A percentile compares a stretch with the other conserved stretches of the same genome.
These are phyloP conservation scores for Aspergillus quadrilineatus DNA, from an alignment of 2,329 filamentous ascomycete species.

Conservation along the genomic window DNA sequence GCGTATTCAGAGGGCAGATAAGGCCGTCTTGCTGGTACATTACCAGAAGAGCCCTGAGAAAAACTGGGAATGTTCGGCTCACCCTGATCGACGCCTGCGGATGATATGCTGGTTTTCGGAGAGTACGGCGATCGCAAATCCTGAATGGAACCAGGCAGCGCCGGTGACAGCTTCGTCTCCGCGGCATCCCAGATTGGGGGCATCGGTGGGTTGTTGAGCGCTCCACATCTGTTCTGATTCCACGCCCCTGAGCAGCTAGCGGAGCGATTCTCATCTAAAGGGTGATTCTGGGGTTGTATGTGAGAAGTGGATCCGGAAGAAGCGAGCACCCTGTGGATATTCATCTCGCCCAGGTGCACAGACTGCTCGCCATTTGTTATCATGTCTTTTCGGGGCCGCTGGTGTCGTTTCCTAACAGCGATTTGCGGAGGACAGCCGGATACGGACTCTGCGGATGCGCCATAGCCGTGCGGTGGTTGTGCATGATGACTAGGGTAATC, in stretches of 20 bases:
- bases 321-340: constrained; percentile 29
- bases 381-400: constrained; percentile 15
- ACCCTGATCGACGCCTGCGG: not conserved
- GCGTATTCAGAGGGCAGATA: constrained; percentile 2
- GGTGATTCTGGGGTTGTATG: constrained; percentile 21
- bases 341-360: constrained; percentile 30
- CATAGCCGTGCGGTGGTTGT: constrained; percentile 4
- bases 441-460: constrained; percentile 20
- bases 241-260: constrained; percentile 15
- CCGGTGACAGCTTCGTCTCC: not conserved
- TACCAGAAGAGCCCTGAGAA: not conserved
- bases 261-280: constrained; percentile 22
- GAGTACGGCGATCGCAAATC: constrained; percentile 31
- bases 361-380: constrained; percentile 20
- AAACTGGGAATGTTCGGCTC: not conserved
- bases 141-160: constrained; percentile 6
- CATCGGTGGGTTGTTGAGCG: not conserved
- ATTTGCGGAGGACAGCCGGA: constrained; percentile 18
- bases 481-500: constrained; percentile 14
- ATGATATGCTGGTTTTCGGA: constrained; percentile 20
- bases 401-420: constrained; percentile 26
- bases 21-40: not conserved
- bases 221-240: constrained; percentile 8
- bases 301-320: constrained; percentile 25
- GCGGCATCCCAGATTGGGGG: constrained; percentile 4